Conservation (phyloP, 106 monocot genomes). For the Allium cepa region DNA sequence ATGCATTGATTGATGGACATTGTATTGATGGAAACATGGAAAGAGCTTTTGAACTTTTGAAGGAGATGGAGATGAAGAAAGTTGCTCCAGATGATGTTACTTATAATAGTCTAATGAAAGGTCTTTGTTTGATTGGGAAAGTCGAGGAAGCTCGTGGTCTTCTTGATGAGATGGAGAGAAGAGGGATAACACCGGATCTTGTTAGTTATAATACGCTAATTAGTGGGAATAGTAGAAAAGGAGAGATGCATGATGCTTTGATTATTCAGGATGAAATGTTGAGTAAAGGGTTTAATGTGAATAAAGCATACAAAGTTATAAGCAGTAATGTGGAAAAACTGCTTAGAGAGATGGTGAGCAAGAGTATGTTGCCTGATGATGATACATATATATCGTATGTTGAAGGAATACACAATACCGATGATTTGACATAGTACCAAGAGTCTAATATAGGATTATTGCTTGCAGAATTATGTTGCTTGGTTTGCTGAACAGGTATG, state of each 20-base stretch:
- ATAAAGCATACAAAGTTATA: constrained; percentile 52
- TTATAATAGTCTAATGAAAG: constrained; percentile 77
- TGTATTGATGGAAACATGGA: constrained; percentile 42
- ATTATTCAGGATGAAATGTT: constrained; percentile 59
- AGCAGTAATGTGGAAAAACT: constrained; percentile 62
- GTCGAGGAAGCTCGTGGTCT: constrained; percentile 55
- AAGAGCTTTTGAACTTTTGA: constrained; percentile 51
- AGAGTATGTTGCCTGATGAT: constrained; percentile 72
- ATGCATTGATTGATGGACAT: constrained; percentile 81
- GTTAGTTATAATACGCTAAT: constrained; percentile 87
- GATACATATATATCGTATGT: constrained; percentile 66
- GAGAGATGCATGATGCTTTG: constrained; percentile 56
- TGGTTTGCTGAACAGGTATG: too few species aligned
- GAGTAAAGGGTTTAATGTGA: constrained; percentile 61
- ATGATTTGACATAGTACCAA: background rate
- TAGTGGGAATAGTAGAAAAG: constrained; percentile 78
- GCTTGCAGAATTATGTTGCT: too few species aligned
- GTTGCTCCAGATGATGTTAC: constrained; percentile 76
- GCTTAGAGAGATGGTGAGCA: constrained; percentile 61
- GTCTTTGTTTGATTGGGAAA: constrained; percentile 66
- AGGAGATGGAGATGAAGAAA: constrained; percentile 59
- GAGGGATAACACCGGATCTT: constrained; percentile 70
- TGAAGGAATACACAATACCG: constrained; percentile 31
- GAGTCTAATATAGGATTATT: too few species aligned
- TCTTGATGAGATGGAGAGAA: constrained; percentile 60